Conservation (phyloP, 768 basidiomycete genomes). For the Pisolithus marmoratus region DNA sequence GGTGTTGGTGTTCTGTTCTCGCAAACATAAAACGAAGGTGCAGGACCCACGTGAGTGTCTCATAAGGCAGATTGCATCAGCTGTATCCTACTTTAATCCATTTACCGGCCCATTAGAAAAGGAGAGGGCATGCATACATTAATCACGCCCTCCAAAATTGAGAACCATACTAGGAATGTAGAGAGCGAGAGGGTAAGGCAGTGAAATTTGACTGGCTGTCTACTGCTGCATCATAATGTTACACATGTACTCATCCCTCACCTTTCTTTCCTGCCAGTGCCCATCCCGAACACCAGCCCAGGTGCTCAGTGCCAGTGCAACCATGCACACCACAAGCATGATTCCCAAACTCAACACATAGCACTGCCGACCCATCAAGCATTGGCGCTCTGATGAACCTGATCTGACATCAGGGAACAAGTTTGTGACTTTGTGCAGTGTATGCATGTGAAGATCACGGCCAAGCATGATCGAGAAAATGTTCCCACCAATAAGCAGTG, state of each 20-base stretch:
- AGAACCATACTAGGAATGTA: too few relatives aligned
- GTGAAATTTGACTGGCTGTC: too few relatives aligned
- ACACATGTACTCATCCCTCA: too few relatives aligned
- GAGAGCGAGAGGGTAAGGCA: too few relatives aligned
- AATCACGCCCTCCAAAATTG: too few relatives aligned
- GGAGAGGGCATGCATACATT: too few relatives aligned
- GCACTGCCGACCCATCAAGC: slow-evolving; percentile 52
- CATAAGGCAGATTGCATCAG: slow-evolving; percentile 45
- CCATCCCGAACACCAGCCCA: slow-evolving; percentile 34
- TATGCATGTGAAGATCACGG: slow-evolving; percentile 71
- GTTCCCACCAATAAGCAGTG: slow-evolving; percentile 77
- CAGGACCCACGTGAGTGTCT: slow-evolving; percentile 65
- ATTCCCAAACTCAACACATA: slow-evolving; percentile 55
- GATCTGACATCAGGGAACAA: slow-evolving; percentile 5
- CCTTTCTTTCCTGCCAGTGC: not conserved
- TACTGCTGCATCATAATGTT: too few relatives aligned
- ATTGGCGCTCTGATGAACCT: slow-evolving; percentile 36
- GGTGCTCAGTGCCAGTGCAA: slow-evolving; percentile 31
- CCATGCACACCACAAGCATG: slow-evolving; percentile 31
- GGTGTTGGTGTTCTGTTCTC: slow-evolving; percentile 92
- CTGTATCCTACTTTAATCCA: slow-evolving; percentile 34
- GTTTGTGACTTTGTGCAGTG: slow-evolving; percentile 9
- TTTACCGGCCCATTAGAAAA: too few relatives aligned
- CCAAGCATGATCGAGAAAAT: slow-evolving; percentile 84
- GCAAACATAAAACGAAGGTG: slow-evolving; percentile 80